Evolutionary conservation across 345 rosid species (phyloP), one percentile per base, ranked within the genome.

Genomic region (Rhodomyrtus tomentosa): DNA sequence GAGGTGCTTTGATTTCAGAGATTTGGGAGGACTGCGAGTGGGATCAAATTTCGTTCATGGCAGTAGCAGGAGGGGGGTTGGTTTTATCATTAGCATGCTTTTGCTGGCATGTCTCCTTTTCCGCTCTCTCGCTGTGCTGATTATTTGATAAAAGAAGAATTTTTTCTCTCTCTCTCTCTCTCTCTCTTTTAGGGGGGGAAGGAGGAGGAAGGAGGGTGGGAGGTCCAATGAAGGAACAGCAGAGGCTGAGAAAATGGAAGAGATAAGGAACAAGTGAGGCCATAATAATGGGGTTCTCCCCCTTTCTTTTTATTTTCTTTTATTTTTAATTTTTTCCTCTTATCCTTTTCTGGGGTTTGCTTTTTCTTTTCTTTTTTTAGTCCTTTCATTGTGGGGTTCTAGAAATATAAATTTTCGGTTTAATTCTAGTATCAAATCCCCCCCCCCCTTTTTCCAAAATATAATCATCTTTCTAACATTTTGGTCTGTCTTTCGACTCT

Each of bases 261-360:
- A 32, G 93, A 93, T 90, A 89, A 92, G 91, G 88, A 87, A 54
- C 88, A 89, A 88, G 55, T 80, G 86, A 85, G 87, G 87, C 90
- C 93, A 88, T 90, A 90, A 88, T 91, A 92, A 89, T 88, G 84
- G 14, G 29, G 8, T 15, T 13, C n/a, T 59, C 72, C 5, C 68
- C n/a, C n/a, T 14, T 38, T n/a, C 38, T 27, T 21, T 0, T 8
- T 59, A 21, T 13, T 13, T 3, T 0, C 5, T 4, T 51, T 6
- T 16, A 29, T 62, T 15, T 20, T 20, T 7, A 6, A 8, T 62
- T 62, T 62, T 55, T 62, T 62, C 1, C 42, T 68, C 24, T 32
- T 68, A 68, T 68, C 45, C 24, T 32, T 68, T 68, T 8, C 12
- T 7, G 11, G 24, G 21, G 42, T 32, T 16, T 32, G 32, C 13